These are phyloP conservation scores for Auriscalpium orientale DNA, from an alignment of 768 basidiomycete species.

Conservation along the genomic window DNA sequence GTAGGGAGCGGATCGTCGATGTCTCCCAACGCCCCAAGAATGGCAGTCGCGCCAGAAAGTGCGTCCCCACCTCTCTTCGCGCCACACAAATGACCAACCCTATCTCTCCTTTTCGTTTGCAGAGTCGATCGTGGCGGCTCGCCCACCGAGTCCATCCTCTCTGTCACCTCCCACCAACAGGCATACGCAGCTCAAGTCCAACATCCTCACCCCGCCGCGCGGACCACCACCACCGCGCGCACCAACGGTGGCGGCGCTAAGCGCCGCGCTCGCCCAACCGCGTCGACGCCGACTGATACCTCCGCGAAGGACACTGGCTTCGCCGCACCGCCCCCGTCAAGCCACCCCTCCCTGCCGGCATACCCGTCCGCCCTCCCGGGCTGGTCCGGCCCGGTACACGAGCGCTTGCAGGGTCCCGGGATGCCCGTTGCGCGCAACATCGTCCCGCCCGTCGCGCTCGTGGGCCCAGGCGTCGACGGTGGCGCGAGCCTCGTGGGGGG, in stretches of 20 bases:
- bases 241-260: slow-evolving; percentile 29
- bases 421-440: slow-evolving; percentile 58
- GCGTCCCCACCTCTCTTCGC: slow-evolving; percentile 20
- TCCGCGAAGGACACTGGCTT: background rate
- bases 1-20: slow-evolving; percentile 50
- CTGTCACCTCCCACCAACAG: slow-evolving; percentile 59
- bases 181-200: slow-evolving; percentile 25
- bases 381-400: slow-evolving; percentile 30
- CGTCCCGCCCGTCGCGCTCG: slow-evolving; percentile 25
- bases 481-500: slow-evolving; percentile 44
- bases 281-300: slow-evolving; percentile 7
- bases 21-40: slow-evolving; percentile 40
- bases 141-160: slow-evolving; percentile 67
- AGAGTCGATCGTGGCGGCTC: slow-evolving; percentile 62
- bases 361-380: slow-evolving; percentile 17
- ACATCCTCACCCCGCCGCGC: background rate
- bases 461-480: slow-evolving; percentile 34
- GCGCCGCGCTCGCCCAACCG: slow-evolving; percentile 10
- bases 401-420: slow-evolving; percentile 68
- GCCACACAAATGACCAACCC: background rate
- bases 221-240: slow-evolving; percentile 22
- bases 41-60: slow-evolving; percentile 57
- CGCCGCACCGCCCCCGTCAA: background rate
- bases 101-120: background rate
- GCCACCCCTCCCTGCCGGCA: slow-evolving; percentile 1